A percentile compares a stretch with the other conserved stretches of the same genome.
phyloP scores from a whole-genome alignment of 805 yeast genomes.

The Danielia oregonensis region DNA sequence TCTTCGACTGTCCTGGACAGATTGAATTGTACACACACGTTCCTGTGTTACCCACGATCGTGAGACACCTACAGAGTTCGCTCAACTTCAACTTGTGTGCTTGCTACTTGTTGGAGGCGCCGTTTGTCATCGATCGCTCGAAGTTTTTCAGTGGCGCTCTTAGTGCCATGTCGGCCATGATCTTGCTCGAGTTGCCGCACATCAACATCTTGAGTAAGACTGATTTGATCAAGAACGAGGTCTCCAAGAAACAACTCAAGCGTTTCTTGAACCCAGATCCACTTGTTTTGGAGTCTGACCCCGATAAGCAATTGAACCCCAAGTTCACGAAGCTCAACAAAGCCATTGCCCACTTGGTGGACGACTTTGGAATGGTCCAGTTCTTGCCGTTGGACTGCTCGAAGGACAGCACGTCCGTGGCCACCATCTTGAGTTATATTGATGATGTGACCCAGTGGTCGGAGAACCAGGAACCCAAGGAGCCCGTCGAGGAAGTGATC shows the following conservation, averaged over 20 bases:
- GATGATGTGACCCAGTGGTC: constrained; percentile 99
- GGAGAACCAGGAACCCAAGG: constrained; percentile 94
- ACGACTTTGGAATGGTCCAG: constrained; percentile 98
- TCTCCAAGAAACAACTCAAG: constrained; percentile 71
- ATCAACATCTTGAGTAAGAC: constrained; percentile 83
- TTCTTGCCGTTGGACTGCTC: constrained; percentile 80
- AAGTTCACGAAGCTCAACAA: constrained; percentile 69
- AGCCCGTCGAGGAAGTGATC: constrained; percentile 57
- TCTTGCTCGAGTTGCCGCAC: constrained; percentile 90
- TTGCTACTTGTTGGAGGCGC: constrained; percentile 87
- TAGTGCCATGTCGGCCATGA: constrained; percentile 98
- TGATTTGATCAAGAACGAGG: constrained; percentile 80
- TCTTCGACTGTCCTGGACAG: constrained; percentile 97
- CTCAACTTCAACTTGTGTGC: constrained; percentile 89
- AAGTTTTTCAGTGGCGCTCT: constrained; percentile 95
- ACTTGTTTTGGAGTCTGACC: constrained; percentile 45
- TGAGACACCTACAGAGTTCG: constrained; percentile 74
- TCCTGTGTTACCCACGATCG: constrained; percentile 87
- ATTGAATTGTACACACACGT: constrained; percentile 92
- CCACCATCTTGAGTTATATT: constrained; percentile 81
- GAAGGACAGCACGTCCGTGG: constrained; percentile 67
- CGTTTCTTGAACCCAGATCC: constrained; percentile 92
- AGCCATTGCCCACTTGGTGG: constrained; percentile 85
- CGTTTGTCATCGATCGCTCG: constrained; percentile 84
- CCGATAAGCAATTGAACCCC: constrained; percentile 32